Evolutionary conservation across 2,329 filamentous ascomycete genomes (phyloP).

Genomic region (Bipolaris cookei): DNA sequence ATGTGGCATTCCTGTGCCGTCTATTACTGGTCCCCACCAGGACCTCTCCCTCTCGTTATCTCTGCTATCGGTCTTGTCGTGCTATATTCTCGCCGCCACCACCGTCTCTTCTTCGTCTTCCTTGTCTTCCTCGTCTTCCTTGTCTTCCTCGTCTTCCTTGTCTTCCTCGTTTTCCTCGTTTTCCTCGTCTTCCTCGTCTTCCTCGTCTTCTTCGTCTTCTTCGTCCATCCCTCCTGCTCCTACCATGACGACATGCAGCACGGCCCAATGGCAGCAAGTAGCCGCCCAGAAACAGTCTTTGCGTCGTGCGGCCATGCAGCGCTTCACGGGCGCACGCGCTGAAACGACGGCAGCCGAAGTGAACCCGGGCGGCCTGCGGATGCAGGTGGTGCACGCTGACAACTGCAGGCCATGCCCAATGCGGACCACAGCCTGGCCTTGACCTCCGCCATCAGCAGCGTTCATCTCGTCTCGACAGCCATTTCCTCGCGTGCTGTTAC

Average conservation of each 20-base stretch:
- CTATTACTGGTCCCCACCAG: neutral
- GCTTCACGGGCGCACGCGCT: conserved; percentile 23
- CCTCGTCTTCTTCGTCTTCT: too few relatives aligned
- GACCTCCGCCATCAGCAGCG: conserved; percentile 23
- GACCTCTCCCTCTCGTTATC: neutral
- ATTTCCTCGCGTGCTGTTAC: conserved; percentile 38
- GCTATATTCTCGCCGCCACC: too few relatives aligned
- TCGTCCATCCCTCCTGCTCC: too few relatives aligned
- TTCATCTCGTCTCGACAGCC: conserved; percentile 30
- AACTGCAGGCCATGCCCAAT: conserved; percentile 21
- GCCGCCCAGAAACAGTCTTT: conserved; percentile 32
- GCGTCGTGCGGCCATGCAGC: conserved; percentile 36
- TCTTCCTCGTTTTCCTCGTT: too few relatives aligned
- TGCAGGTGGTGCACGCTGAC: conserved; percentile 14
- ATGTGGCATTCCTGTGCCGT: too few relatives aligned
- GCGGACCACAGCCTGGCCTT: conserved; percentile 5
- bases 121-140: neutral
- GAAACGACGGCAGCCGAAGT: conserved; percentile 13
- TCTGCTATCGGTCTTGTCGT: neutral
- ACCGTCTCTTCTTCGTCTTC: neutral
- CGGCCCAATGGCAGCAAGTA: conserved; percentile 37
- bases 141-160: neutral
- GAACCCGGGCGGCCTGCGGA: neutral
- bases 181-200: neutral
- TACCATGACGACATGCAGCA: conserved; percentile 19